Evolutionary conservation across 148 eudicot genomes (phyloP).

Genomic region (Vaccinium myrtillus): DNA sequence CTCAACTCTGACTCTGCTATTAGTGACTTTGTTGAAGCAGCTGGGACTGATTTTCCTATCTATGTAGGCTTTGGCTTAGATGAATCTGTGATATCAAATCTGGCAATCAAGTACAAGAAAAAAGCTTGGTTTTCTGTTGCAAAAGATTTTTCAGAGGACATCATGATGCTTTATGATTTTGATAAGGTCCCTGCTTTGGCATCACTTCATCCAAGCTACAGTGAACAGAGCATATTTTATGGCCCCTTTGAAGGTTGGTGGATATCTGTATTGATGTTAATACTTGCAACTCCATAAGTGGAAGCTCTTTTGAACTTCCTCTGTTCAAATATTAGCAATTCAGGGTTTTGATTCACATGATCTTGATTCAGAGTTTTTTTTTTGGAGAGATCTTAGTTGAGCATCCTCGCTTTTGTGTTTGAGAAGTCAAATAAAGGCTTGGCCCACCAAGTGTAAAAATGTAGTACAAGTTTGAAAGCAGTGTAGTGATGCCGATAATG

Average conservation of each 20-base stretch:
- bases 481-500: neutral
- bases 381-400: neutral
- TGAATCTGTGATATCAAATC: slow-evolving; percentile 58
- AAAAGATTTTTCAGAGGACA: slow-evolving; percentile 73
- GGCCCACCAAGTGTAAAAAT: neutral
- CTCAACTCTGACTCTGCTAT: slow-evolving; percentile 73
- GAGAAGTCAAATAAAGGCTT: neutral
- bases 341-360: neutral
- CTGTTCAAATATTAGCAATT: neutral
- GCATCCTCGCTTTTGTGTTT: neutral
- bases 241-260: slow-evolving; percentile 94
- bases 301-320: slow-evolving; percentile 5
- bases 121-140: slow-evolving; percentile 97
- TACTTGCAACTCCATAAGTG: neutral
- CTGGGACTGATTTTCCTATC: slow-evolving; percentile 77
- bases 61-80: slow-evolving; percentile 86
- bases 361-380: neutral
- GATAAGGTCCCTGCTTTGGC: slow-evolving; percentile 91
- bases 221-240: slow-evolving; percentile 68
- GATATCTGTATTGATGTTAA: neutral
- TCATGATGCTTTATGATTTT: slow-evolving; percentile 76
- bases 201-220: slow-evolving; percentile 67
- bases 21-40: slow-evolving; percentile 61
- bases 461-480: slow-evolving; percentile 4
- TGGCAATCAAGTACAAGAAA: slow-evolving; percentile 81